Evolutionary conservation across 805 yeast species (phyloP).

Genomic region (Allodekkera sacchari): DNA sequence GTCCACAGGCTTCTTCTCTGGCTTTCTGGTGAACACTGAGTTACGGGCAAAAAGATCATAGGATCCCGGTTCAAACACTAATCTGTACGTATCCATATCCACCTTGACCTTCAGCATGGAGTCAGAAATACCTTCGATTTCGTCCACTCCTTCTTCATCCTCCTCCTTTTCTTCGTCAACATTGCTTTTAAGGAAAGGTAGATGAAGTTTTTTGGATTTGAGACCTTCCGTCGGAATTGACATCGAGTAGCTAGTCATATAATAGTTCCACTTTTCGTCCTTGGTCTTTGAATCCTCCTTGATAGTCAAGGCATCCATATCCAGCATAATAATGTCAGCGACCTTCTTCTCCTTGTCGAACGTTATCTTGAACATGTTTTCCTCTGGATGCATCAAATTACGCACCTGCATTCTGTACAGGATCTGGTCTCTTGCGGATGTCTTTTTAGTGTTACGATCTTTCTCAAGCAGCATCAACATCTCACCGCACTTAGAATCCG

Average conservation of each 20-base stretch:
- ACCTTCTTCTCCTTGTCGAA: constrained; percentile 45
- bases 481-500: constrained; percentile 74
- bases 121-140: constrained; percentile 52
- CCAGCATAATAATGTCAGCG: constrained; percentile 73
- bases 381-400: constrained; percentile 68
- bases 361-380: constrained; percentile 84
- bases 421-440: constrained; percentile 83
- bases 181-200: constrained; percentile 67
- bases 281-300: constrained; percentile 51
- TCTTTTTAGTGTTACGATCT: constrained; percentile 55
- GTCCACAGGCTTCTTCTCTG: constrained; percentile 8
- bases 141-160: constrained; percentile 28
- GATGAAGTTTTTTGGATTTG: constrained; percentile 60
- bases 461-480: constrained; percentile 73
- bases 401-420: constrained; percentile 84
- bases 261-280: constrained; percentile 87
- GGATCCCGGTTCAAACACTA: constrained; percentile 73
- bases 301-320: constrained; percentile 81
- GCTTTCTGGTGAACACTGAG: constrained; percentile 33
- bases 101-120: constrained; percentile 73
- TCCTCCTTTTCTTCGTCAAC: constrained; percentile 41
- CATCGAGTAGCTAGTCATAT: constrained; percentile 85
- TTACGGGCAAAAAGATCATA: constrained; percentile 71
- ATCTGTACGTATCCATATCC: constrained; percentile 66
- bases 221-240: constrained; percentile 97